Base-by-base conservation (phyloP, 352 stramenopile genomes). In the Pythium coloratum region DNA sequence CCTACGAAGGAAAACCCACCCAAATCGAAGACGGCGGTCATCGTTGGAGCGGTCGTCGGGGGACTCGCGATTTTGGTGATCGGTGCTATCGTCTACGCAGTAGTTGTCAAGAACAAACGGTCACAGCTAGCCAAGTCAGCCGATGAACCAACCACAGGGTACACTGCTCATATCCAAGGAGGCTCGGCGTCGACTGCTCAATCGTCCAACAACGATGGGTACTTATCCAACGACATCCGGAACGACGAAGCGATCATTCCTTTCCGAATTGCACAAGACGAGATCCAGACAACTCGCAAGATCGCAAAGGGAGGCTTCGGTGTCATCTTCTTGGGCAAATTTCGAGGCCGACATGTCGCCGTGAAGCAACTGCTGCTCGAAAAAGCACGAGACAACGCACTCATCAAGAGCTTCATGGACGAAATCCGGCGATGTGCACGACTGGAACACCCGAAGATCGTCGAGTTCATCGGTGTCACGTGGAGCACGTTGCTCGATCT, bases 401-500 rank as follows among this genome's bases (percentile, higher is more conserved):
- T 50, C 4, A 67, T 70, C 24, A 55, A 53, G 24, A 78, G 46
- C 51, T 80, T 80, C 38, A 73, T 76, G 70, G 66, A 72, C 57
- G 73, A 80, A 60, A 77, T 80, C 32, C 67, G 71, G 33, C 36
- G 70, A 24, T 67, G 62, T 44, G 26, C 75, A 0, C 63, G 59
- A 30, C 42, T 82, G n/a, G 70, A 77, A 30, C 75, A 82, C 26
- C 75, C 75, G 0, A 70, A 73, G 8, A 70, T 82, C 44, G 75
- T 82, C 33, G 53, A 59, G 38, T 81, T 81, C 34, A 59, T 81
- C n/a, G 75, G 75, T 6, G 32, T 81, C 16, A 53, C 62, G n/a
- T 81, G 75, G 75, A 78, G 49, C 49, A 77, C 56, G 14, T 55
- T 78, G 4, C 32, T 71, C 18, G 68, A 81, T 49, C 18, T 81